Base-by-base conservation (phyloP, 345 rosid species). In the Noccaea bulbosa region DNA sequence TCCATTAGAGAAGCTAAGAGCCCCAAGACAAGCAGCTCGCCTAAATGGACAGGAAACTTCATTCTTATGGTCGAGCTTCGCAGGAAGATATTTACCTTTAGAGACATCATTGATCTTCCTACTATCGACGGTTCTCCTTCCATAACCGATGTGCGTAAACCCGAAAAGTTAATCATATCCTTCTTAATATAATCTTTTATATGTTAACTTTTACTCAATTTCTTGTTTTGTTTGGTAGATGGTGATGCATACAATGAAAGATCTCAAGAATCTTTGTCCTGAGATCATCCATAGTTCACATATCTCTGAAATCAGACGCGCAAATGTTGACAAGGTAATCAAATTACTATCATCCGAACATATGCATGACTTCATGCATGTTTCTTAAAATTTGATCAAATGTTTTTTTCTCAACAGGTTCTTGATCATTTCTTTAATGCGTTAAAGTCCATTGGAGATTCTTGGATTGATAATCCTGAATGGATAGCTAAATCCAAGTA, bases 31-130 rank as follows among this genome's bases (percentile, higher is more conserved):
- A 55, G 55, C 2, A 65, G 79, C 59, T 82, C 84, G 0, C 74
- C 74, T 43, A 76, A 78, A 72, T 76, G 76, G 61, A 12, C 82
- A 1, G 70, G 83, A 0, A 78, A 85, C 33, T 75, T 81, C 58
- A 69, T 75, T 38, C 67, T 81, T 78, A 87, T 85, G 85, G 79
- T 85, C 75, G 88, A 87, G 69, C 88, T 92, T 27, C 85, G 84
- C 17, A 81, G 84, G 70, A 89, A 86, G 83, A 87, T 87, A 24
- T 52, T 76, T 70, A 59, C 65, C 27, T 92, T 92, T 70, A 77
- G 98, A 54, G 96, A 92, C 74, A 64, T 80, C 63, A 72, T 89
- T 73, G 96, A 89, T 62, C 80, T 91, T 12, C 85, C 93, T 47
- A 70, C 85, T 61, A 71, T 77, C 33, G 84, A 76, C 20, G 69